Percentiles rank a stretch among this genome's conserved stretches.
These are phyloP conservation scores for Triglochin maritima DNA, from an alignment of 106 monocot species.

Conservation along the genomic window DNA sequence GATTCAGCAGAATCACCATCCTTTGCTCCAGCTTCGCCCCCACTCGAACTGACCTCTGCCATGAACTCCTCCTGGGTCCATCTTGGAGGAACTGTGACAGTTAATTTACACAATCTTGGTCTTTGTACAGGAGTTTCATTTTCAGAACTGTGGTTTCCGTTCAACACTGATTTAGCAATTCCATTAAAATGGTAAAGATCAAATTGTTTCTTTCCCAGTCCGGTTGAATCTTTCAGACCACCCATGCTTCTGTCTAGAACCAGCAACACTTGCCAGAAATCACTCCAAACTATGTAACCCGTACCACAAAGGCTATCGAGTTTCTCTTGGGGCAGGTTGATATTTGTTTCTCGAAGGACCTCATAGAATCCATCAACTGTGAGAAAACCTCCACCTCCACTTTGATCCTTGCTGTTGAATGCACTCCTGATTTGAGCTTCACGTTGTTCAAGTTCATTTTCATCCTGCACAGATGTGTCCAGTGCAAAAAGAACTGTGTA, in stretches of 20 bases:
- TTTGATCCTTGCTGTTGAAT: constrained; percentile 81
- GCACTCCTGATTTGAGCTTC: constrained; percentile 53
- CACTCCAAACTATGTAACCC: constrained; percentile 87
- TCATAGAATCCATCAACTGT: constrained; percentile 62
- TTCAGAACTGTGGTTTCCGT: constrained; percentile 19
- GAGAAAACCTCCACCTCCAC: constrained; percentile 94
- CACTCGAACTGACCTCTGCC: constrained; percentile 24
- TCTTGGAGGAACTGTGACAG: constrained; percentile 64
- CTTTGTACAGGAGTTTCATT: constrained; percentile 43
- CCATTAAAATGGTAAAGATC: constrained; percentile 93
- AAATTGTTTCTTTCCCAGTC: constrained; percentile 61
- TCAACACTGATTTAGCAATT: constrained; percentile 74
- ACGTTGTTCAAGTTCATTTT: constrained; percentile 69
- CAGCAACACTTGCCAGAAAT: constrained; percentile 87
- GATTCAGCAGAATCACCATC: constrained; percentile 4
- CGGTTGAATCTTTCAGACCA: constrained; percentile 65
- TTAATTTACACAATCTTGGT: constrained; percentile 69
- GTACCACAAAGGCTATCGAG: constrained; percentile 37
- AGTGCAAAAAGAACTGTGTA: constrained; percentile 96
- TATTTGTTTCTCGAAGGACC: constrained; percentile 54
- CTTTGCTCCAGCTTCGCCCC: constrained; percentile 1
- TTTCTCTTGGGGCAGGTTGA: constrained; percentile 48
- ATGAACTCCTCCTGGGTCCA: constrained; percentile 78
- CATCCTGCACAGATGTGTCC: constrained; percentile 61
- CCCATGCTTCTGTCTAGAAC: constrained; percentile 60